Conservation (phyloP, 805 yeast genomes). For the Yarrowia deformans region DNA sequence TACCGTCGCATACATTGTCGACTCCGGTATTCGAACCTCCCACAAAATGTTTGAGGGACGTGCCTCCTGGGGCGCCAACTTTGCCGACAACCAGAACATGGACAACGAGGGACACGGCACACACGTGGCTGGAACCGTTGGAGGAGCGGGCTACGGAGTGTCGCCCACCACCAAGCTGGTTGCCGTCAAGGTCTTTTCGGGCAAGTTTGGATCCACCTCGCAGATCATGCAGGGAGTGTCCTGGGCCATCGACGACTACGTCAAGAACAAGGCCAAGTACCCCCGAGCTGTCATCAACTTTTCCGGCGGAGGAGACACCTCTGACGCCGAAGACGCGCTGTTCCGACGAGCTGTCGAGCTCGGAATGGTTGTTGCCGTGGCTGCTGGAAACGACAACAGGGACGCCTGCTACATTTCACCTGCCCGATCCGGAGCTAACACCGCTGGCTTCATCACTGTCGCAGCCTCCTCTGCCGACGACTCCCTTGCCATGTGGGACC, state of each 20-base stretch:
- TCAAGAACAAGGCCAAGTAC: slow-evolving; percentile 43
- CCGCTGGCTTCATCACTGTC: slow-evolving; percentile 16
- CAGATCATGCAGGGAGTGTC: slow-evolving; percentile 66
- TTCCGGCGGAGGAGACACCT: slow-evolving; percentile 21
- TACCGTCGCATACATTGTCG: slow-evolving; percentile 59
- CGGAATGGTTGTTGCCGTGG: slow-evolving; percentile 48
- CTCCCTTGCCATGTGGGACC: slow-evolving; percentile 16
- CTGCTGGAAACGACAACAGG: slow-evolving; percentile 2
- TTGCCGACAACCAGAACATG: slow-evolving; percentile 53
- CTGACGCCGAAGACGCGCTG: slow-evolving; percentile 50
- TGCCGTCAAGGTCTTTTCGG: slow-evolving; percentile 65
- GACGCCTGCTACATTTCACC: slow-evolving; percentile 19
- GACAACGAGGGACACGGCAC: slow-evolving; percentile 68
- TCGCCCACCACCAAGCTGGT: slow-evolving; percentile 60
- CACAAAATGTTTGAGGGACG: slow-evolving; percentile 65
- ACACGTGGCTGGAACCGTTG: slow-evolving; percentile 69
- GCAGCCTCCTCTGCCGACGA: slow-evolving; percentile 11
- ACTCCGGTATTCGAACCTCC: slow-evolving; percentile 60
- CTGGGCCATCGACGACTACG: slow-evolving; percentile 54
- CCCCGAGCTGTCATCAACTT: slow-evolving; percentile 24
- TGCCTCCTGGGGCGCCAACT: slow-evolving; percentile 63
- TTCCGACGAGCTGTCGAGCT: not conserved
- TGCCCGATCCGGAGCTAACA: not conserved
- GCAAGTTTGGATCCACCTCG: slow-evolving; percentile 63
- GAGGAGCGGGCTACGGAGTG: slow-evolving; percentile 60